Evolutionary conservation across 495 filamentous ascomycete genomes (phyloP).

Genomic region (Cryomyces antarcticus): DNA sequence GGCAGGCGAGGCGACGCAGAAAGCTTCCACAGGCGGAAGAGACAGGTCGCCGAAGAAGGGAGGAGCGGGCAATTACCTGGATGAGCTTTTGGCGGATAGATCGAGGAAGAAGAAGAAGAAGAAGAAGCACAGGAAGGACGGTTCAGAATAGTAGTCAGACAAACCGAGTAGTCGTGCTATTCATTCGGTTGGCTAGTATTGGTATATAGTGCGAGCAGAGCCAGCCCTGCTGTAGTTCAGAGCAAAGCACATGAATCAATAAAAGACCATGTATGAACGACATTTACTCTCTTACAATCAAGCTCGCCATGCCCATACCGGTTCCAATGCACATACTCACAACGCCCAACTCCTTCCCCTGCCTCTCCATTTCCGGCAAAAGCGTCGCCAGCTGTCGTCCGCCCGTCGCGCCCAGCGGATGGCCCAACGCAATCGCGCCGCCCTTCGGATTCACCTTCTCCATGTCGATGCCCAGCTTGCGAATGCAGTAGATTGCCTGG

Average conservation of each 20-base stretch:
- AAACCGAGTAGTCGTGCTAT: too few species aligned
- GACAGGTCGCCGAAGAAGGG: conserved; percentile 2
- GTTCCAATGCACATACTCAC: conserved; percentile 25
- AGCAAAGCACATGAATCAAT: too few species aligned
- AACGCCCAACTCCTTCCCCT: conserved; percentile 17
- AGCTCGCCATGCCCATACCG: conserved; percentile 26
- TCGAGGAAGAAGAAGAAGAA: conserved; percentile 24
- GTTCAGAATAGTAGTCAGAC: neutral
- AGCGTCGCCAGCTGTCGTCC: conserved; percentile 18
- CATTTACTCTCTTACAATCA: conserved; percentile 22
- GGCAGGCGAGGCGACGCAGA: neutral
- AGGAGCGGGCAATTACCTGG: conserved; percentile 16
- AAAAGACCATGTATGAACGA: too few species aligned
- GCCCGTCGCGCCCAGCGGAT: conserved; percentile 22
- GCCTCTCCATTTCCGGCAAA: conserved; percentile 21
- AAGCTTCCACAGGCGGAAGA: neutral
- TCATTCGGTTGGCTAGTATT: too few species aligned
- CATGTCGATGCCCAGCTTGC: conserved; percentile 45
- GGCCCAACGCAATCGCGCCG: conserved; percentile 22
- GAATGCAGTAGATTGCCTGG: conserved; percentile 63
- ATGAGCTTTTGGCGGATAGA: conserved; percentile 19
- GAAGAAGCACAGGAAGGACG: conserved; percentile 3
- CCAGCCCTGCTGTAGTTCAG: too few species aligned
- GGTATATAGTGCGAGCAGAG: too few species aligned
- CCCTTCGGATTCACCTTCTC: conserved; percentile 58